phyloP scores from a whole-genome alignment of 129 eudicot species.

The Heracleum sosnowskyi region DNA sequence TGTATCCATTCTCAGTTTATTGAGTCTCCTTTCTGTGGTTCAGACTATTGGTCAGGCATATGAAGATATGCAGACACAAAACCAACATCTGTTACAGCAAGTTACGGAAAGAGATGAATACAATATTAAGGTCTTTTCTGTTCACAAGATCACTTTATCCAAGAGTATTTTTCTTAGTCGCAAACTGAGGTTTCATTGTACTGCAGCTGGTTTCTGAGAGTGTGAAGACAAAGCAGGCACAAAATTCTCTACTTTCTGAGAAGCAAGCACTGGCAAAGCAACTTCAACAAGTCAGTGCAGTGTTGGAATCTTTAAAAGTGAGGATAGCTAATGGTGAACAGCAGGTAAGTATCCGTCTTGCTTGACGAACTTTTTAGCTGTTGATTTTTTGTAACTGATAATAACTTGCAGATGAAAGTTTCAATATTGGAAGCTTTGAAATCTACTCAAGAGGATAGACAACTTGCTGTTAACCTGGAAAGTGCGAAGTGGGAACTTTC shows the following conservation, averaged over 20 bases:
- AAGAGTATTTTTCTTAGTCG: neutral
- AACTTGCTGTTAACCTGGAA: conserved; percentile 56
- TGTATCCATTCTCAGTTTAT: neutral
- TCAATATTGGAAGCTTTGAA: conserved; percentile 55
- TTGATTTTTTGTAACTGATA: neutral
- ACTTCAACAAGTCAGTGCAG: conserved; percentile 51
- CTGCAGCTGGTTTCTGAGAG: conserved; percentile 92
- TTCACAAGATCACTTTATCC: neutral
- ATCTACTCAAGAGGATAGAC: conserved; percentile 73
- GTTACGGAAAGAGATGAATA: conserved; percentile 94
- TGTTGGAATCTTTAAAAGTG: conserved; percentile 52
- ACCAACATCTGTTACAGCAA: conserved; percentile 82
- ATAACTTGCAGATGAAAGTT: conserved; percentile 58
- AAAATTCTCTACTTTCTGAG: conserved; percentile 51
- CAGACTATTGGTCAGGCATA: conserved; percentile 99
- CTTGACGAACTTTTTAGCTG: conserved; percentile 6
- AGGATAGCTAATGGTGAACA: conserved; percentile 61
- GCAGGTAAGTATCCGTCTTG: conserved; percentile 40
- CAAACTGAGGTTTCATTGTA: conserved; percentile 5
- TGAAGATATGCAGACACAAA: conserved; percentile 98
- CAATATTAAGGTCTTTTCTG: conserved; percentile 69
- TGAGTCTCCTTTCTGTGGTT: neutral
- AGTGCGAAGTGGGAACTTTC: conserved; percentile 68
- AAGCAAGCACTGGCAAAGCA: conserved; percentile 58
- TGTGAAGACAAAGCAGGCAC: conserved; percentile 87